Percentiles rank a stretch among this genome's conserved stretches.
Evolutionary conservation across 805 yeast species (phyloP).

Genomic region (Tetrapisispora taiwanensis): DNA sequence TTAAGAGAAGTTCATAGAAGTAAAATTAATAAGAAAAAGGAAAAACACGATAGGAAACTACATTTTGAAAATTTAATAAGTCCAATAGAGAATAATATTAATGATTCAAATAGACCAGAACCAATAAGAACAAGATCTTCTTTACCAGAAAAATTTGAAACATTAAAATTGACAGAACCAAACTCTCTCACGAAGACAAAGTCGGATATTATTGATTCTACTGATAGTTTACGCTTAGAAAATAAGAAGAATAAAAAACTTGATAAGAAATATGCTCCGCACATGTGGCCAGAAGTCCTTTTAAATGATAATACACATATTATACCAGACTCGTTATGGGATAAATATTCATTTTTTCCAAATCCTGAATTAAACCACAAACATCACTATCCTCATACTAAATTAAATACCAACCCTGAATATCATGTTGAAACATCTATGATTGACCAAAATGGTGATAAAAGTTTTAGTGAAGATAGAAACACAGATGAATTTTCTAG

Average conservation of each 20-base stretch:
- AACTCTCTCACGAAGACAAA: not conserved
- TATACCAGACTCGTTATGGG: slow-evolving; percentile 71
- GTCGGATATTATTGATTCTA: not conserved
- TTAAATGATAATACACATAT: slow-evolving; percentile 88
- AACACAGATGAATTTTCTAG: not conserved
- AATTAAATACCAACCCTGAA: not conserved
- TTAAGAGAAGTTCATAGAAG: slow-evolving; percentile 12
- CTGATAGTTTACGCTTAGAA: not conserved
- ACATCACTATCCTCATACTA: slow-evolving; percentile 3
- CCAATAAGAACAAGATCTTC: slow-evolving; percentile 8
- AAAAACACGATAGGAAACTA: slow-evolving; percentile 5
- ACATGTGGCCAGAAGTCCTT: slow-evolving; percentile 62
- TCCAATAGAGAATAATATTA: slow-evolving; percentile 8
- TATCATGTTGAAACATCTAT: not conserved
- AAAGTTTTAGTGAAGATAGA: not conserved
- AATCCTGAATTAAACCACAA: slow-evolving; percentile 21
- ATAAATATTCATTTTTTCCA: slow-evolving; percentile 42
- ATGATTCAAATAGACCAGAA: slow-evolving; percentile 2
- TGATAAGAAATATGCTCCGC: not conserved
- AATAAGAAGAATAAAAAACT: not conserved
- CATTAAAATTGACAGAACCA: not conserved
- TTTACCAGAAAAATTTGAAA: slow-evolving; percentile 4
- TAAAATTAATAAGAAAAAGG: slow-evolving; percentile 5
- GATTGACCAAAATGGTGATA: not conserved
- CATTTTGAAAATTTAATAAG: slow-evolving; percentile 3